Evolutionary conservation across 345 rosid species (phyloP).

Genomic region (Eucalyptus coolabah): DNA sequence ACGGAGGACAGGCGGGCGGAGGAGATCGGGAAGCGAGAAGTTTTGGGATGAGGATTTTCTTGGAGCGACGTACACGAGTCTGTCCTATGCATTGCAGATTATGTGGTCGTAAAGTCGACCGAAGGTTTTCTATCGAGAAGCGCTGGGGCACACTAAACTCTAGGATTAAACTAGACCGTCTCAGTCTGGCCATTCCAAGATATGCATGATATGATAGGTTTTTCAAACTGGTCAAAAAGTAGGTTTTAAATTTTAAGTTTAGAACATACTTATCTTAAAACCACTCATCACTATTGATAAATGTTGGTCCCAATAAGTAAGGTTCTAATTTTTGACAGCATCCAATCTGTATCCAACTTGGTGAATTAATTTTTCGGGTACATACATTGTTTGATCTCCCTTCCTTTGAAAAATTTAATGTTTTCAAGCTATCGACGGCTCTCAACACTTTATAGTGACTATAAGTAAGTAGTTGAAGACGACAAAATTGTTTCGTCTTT

Average conservation of each 20-base stretch:
- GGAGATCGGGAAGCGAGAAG: neutral
- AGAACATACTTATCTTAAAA: neutral
- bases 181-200: fast-evolving
- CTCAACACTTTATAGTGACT: fast-evolving
- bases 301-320: neutral
- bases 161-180: neutral
- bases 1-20: neutral
- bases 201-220: too few species aligned
- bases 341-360: neutral
- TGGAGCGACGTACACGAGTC: too few species aligned
- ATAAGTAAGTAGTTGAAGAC: too few species aligned
- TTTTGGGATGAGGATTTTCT: neutral
- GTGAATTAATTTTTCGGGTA: neutral
- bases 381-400: neutral
- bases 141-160: neutral
- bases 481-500: neutral
- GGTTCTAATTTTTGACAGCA: neutral
- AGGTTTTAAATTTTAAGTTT: too few species aligned
- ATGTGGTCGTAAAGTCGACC: neutral
- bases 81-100: neutral
- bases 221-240: too few species aligned
- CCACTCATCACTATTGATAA: neutral
- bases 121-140: neutral
- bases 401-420: too few species aligned
- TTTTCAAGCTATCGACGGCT: neutral